phyloP scores from a whole-genome alignment of 2,329 filamentous ascomycete species.

The Sclerotinia sclerotiorum region DNA sequence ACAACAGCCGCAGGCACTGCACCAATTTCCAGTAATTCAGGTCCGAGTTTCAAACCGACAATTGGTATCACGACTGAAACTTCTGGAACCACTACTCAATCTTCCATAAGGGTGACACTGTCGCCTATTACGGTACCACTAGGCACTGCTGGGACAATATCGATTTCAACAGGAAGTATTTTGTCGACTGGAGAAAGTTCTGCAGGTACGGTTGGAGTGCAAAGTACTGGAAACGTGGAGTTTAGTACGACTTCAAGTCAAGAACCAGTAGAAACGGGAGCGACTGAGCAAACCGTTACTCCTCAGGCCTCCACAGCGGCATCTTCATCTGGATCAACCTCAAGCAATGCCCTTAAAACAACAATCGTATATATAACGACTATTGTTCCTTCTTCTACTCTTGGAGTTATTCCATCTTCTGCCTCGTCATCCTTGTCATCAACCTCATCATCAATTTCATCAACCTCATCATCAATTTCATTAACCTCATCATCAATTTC shows the following conservation, averaged over 20 bases:
- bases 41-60: neutral
- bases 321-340: neutral
- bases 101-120: neutral
- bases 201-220: neutral
- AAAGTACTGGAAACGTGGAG: neutral
- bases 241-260: neutral
- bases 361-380: constrained; percentile 1
- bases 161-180: neutral
- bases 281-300: neutral
- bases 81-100: neutral
- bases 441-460: too few species aligned
- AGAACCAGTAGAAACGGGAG: too few species aligned
- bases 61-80: neutral
- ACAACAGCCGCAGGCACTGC: neutral
- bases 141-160: neutral
- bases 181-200: neutral
- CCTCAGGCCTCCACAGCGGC: neutral
- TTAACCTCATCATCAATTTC: neutral
- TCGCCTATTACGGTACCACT: neutral
- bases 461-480: too few species aligned
- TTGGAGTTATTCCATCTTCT: neutral
- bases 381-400: neutral
- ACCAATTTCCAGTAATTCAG: neutral
- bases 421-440: neutral
- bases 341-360: neutral